These are phyloP conservation scores for Cordyceps tenuipes DNA, from an alignment of 2,329 filamentous ascomycete species.

Conservation along the genomic window DNA sequence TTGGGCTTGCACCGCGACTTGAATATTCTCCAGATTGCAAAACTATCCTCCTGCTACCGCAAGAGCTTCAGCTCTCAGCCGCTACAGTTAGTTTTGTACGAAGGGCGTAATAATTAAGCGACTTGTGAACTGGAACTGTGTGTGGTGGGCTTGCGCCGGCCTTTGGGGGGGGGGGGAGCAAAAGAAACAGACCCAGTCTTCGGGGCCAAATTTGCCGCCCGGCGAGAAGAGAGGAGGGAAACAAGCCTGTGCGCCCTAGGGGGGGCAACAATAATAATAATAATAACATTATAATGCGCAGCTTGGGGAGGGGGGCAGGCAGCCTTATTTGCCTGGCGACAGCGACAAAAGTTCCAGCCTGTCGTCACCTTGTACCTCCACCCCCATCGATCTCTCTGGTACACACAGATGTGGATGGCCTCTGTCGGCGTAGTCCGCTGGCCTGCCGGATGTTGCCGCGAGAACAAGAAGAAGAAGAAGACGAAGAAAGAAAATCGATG, in stretches of 20 bases:
- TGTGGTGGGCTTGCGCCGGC: background rate
- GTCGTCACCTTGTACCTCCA: background rate
- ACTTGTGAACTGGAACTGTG: background rate
- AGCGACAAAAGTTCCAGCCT: conserved; percentile 5
- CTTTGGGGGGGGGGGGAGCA: too few relatives aligned
- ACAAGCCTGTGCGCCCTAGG: background rate
- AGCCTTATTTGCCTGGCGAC: background rate
- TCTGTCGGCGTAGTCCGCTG: background rate
- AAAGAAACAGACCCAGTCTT: background rate
- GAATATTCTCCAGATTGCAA: background rate
- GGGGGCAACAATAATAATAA: too few relatives aligned
- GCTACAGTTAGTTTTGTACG: background rate
- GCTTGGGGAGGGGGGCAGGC: background rate
- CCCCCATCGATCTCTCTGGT: background rate
- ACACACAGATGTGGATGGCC: too few relatives aligned
- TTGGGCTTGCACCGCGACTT: background rate
- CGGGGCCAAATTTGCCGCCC: background rate
- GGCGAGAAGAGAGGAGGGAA: background rate
- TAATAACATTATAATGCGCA: background rate
- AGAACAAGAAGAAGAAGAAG: background rate
- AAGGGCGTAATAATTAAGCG: background rate
- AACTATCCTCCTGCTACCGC: background rate
- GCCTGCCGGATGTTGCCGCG: background rate
- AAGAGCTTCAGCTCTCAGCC: conserved; percentile 5
- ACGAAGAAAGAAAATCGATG: too few relatives aligned